Conservation (phyloP, 768 basidiomycete genomes). For the Mycena filopes region DNA sequence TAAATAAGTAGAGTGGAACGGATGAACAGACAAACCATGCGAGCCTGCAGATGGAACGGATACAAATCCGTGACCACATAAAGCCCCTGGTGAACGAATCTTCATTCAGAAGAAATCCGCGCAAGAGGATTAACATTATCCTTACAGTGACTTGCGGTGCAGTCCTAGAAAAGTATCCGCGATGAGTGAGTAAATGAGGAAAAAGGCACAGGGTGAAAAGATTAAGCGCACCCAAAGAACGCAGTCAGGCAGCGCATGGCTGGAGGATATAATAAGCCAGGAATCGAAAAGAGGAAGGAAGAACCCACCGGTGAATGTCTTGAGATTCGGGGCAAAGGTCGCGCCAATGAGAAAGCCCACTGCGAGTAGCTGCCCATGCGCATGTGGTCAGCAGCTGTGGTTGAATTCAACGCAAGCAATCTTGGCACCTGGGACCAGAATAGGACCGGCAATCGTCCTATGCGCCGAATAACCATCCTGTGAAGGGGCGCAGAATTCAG, state of each 20-base stretch:
- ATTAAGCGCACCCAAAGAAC: slow-evolving; percentile 51
- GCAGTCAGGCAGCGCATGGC: slow-evolving; percentile 57
- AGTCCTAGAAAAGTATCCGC: slow-evolving; percentile 40
- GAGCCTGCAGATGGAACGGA: slow-evolving; percentile 75
- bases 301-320: slow-evolving; percentile 60
- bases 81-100: slow-evolving; percentile 54
- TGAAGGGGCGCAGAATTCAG: not conserved
- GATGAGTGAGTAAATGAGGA: not conserved
- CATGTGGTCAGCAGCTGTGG: too few species aligned
- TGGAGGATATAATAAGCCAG: not conserved
- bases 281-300: not conserved
- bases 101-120: not conserved
- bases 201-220: not conserved
- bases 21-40: slow-evolving; percentile 66
- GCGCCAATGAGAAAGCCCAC: slow-evolving; percentile 66
- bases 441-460: slow-evolving; percentile 60
- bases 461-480: slow-evolving; percentile 48
- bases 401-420: too few species aligned
- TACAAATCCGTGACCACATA: slow-evolving; percentile 71
- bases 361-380: slow-evolving; percentile 55
- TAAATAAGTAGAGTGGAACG: not conserved
- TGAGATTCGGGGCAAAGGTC: slow-evolving; percentile 65
- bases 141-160: slow-evolving; percentile 69
- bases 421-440: slow-evolving; percentile 64
- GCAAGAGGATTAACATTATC: not conserved